Conservation (phyloP, 495 filamentous ascomycete species). For the Aspergillus haitiensis region DNA sequence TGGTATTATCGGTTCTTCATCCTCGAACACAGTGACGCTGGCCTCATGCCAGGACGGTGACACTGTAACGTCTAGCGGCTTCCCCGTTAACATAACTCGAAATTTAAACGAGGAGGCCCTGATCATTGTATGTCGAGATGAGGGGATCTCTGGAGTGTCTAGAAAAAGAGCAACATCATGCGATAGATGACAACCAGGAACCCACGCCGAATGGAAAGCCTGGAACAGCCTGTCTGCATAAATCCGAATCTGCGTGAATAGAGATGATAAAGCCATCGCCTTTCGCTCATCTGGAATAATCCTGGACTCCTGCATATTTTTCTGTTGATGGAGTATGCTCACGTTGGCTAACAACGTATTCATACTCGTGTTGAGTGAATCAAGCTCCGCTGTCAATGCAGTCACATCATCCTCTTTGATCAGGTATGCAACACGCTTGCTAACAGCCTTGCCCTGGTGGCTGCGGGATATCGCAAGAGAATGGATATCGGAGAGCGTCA, state of each 20-base stretch:
- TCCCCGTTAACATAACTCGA: neutral
- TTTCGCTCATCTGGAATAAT: conserved; percentile 7
- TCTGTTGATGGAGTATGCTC: neutral
- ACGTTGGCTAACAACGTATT: neutral
- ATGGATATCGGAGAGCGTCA: neutral
- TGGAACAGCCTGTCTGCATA: conserved; percentile 4
- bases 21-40: neutral
- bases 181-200: neutral
- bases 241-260: neutral
- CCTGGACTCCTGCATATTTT: neutral
- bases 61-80: neutral
- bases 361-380: conserved; percentile 3
- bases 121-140: neutral
- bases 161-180: conserved; percentile 5
- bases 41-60: conserved; percentile 1
- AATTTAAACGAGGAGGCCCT: neutral
- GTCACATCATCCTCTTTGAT: conserved; percentile 8
- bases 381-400: neutral
- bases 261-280: neutral
- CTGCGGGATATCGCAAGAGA: neutral
- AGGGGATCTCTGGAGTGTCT: neutral
- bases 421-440: conserved; percentile 1
- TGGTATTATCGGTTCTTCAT: neutral
- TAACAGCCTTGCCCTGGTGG: neutral
- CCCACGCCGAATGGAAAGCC: neutral